Conservation (phyloP, 106 monocot species). For the Phalaenopsis equestris region DNA sequence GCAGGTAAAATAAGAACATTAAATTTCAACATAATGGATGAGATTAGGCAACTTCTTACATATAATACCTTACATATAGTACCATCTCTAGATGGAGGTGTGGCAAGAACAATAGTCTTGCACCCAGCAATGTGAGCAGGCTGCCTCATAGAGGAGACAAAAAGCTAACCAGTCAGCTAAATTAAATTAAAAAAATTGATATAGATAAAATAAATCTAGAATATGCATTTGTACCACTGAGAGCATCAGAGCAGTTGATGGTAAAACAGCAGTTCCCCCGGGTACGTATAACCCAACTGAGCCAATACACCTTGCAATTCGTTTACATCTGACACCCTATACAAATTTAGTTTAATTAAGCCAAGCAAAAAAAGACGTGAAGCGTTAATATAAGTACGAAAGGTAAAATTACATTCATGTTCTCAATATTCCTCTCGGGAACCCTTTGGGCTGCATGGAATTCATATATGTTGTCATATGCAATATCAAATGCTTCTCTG, state of each 20-base stretch:
- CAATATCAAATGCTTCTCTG: slow-evolving; percentile 89
- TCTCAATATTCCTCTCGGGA: slow-evolving; percentile 66
- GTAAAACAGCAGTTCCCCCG: slow-evolving; percentile 96
- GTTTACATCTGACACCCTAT: slow-evolving; percentile 94
- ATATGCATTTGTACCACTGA: slow-evolving; percentile 55
- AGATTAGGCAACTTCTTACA: neutral
- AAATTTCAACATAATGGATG: neutral
- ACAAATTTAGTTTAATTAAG: slow-evolving; percentile 2
- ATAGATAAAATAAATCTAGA: neutral
- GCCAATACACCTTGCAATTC: slow-evolving; percentile 75
- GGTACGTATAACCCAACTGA: slow-evolving; percentile 97
- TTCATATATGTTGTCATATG: slow-evolving; percentile 93
- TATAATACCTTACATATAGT: slow-evolving; percentile 79
- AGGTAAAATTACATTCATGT: slow-evolving; percentile 61
- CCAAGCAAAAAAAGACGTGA: neutral
- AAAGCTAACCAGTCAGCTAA: slow-evolving; percentile 15
- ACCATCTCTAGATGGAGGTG: slow-evolving; percentile 79
- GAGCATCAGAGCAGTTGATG: slow-evolving; percentile 97
- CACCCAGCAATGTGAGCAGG: slow-evolving; percentile 96
- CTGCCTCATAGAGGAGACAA: slow-evolving; percentile 31
- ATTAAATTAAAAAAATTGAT: neutral
- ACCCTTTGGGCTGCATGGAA: slow-evolving; percentile 77
- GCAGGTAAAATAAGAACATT: slow-evolving; percentile 3
- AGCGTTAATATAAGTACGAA: slow-evolving; percentile 3
- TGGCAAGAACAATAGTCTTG: slow-evolving; percentile 95